Evolutionary conservation across 257 asterid species (phyloP), one percentile per base, ranked within the genome.

Genomic region (Lycium ferocissimum): DNA sequence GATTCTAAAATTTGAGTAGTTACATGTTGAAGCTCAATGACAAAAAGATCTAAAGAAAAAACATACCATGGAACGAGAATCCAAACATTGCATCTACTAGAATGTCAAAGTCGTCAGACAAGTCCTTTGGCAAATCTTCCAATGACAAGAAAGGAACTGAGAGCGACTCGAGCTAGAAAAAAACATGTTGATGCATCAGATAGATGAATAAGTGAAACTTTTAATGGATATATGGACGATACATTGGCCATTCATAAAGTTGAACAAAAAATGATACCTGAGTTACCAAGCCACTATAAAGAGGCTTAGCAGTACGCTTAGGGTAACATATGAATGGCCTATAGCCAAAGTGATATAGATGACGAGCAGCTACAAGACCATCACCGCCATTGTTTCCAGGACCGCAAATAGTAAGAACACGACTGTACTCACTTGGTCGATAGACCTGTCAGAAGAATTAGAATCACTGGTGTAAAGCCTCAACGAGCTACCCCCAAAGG

Each of bases 321-420:
- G 99, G 98, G 87, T 96, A 96, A 88, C 97, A 96, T 80, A 96
- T 83, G 87, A 66, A 89, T 37, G 94, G 97, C 83, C 89, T 91
- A 79, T 91, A 96, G 9, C 99, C 98, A 84, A 96, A 96, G 89
- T 94, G 98, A 88, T 91, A 88, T 88, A 96, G 91, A 91, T 95
- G 99, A 59, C 99, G 98, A 88, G 98, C 98, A 83, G 97, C 99
- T 17, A 96, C 99, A 86, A 96, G 98, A 63, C 99, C 98, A 88
- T 96, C 98, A 33, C 98, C 99, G 22, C 98, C 98, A 88, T 96
- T 96, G 87, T 96, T 96, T 45, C 99, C 99, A 9, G 99, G 98
- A 63, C 98, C 98, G 73, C 98, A 96, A 75, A 96, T 86, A 84
- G 90, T 94, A 86, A 96, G 98, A 80, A 96, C 92, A 13, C 94